A percentile compares a stretch with the other conserved stretches of the same genome.
phyloP scores from a whole-genome alignment of 2,329 filamentous ascomycete species.

The Aureobasidium sp. region DNA sequence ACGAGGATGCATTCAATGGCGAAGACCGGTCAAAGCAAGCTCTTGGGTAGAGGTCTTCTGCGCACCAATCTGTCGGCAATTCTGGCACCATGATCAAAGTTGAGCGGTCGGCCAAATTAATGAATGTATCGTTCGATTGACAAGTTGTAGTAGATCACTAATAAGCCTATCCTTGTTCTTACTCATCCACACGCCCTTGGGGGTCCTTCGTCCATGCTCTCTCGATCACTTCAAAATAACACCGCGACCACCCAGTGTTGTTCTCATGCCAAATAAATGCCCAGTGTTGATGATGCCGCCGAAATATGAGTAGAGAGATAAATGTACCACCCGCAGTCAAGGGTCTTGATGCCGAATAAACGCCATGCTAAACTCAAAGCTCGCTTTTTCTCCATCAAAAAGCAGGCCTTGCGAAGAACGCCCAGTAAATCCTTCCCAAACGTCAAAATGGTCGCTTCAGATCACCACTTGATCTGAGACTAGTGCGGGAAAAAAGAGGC shows the following conservation, averaged over 20 bases:
- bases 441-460: neutral
- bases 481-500: neutral
- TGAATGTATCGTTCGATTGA: neutral
- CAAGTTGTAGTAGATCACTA: neutral
- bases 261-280: neutral
- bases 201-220: constrained; percentile 1
- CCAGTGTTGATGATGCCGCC: constrained; percentile 1
- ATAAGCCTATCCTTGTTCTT: neutral
- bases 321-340: neutral
- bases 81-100: no score
- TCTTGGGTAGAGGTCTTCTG: neutral
- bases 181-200: neutral
- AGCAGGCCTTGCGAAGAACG: constrained; percentile 1
- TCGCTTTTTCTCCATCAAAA: neutral
- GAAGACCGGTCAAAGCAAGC: no score
- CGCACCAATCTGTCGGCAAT: neutral
- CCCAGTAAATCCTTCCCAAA: constrained; percentile 7
- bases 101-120: neutral
- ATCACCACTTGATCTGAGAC: constrained; percentile 1
- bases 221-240: neutral
- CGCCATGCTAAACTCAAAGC: constrained; percentile 12
- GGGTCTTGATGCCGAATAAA: neutral
- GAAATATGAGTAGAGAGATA: neutral
- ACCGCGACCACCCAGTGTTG: neutral
- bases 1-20: neutral